A percentile compares a stretch with the other conserved stretches of the same genome.
These are phyloP conservation scores for Dipteronia sinensis DNA, from an alignment of 345 rosid genomes.

Conservation along the genomic window DNA sequence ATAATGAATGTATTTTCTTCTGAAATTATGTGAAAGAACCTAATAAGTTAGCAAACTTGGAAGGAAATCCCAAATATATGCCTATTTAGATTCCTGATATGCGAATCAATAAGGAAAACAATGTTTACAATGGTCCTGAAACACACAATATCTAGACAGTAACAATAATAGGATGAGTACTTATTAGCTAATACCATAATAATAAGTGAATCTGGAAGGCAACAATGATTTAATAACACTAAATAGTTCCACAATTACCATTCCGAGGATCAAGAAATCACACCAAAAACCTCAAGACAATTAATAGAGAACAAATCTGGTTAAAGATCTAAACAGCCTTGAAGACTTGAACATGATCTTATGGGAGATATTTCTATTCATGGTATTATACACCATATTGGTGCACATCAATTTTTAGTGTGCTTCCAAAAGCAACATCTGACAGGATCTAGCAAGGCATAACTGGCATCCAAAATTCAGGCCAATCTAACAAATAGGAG, in stretches of 20 bases:
- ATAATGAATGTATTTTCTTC: no score
- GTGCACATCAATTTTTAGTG: not conserved
- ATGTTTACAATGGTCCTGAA: not conserved
- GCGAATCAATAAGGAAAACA: not conserved
- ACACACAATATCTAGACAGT: not conserved
- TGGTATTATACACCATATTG: no score
- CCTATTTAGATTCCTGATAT: not conserved
- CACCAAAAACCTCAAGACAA: not conserved
- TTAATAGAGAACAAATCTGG: not conserved
- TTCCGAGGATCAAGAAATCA: not conserved
- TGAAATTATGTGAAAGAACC: not conserved
- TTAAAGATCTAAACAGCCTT: not conserved
- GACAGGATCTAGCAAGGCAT: not conserved
- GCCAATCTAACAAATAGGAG: not conserved
- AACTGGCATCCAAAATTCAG: not conserved
- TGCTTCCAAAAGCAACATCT: not conserved
- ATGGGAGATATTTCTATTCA: not conserved
- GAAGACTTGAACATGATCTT: not conserved
- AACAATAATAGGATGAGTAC: not conserved
- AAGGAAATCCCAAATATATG: not conserved
- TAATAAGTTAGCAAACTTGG: no score
- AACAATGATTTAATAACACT: not conserved
- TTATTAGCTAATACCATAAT: not conserved
- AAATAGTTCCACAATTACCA: not conserved
- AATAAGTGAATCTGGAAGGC: not conserved